These are phyloP conservation scores for Claviceps capensis DNA, from an alignment of 2,329 filamentous ascomycete genomes.

Conservation along the genomic window DNA sequence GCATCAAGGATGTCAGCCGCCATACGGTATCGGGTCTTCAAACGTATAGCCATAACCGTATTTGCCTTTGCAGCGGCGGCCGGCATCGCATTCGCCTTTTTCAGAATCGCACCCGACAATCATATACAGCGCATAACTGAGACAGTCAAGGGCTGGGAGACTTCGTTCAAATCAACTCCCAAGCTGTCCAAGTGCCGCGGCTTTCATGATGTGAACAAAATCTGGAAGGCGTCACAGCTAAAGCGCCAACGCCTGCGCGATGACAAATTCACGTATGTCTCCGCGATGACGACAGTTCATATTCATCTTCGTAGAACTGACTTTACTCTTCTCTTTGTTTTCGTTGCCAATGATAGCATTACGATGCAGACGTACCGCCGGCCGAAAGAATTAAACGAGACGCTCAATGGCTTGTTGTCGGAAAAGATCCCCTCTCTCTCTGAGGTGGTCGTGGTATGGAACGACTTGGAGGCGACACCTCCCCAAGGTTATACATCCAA, in stretches of 20 bases:
- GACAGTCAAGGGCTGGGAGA: not conserved
- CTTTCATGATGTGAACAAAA: conserved; percentile 3
- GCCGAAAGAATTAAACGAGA: conserved; percentile 21
- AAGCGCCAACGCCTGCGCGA: conserved; percentile 14
- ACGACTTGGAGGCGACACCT: conserved; percentile 16
- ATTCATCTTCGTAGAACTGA: too few relatives aligned
- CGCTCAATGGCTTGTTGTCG: conserved; percentile 15
- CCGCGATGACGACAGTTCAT: not conserved
- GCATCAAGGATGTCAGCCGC: not conserved
- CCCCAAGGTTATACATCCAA: conserved; percentile 17
- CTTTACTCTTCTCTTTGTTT: not conserved
- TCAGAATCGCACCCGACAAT: conserved; percentile 1
- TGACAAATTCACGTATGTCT: conserved; percentile 20
- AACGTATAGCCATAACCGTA: conserved; percentile 1
- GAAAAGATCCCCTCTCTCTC: conserved; percentile 21
- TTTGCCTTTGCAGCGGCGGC: conserved; percentile 1
- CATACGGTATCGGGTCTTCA: not conserved
- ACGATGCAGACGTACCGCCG: conserved; percentile 23
- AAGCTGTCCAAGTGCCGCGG: not conserved
- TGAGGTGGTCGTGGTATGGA: conserved; percentile 26
- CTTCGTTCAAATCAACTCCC: not conserved
- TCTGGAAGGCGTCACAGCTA: conserved; percentile 11
- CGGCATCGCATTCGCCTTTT: conserved; percentile 1
- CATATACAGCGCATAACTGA: conserved; percentile 1
- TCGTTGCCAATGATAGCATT: conserved; percentile 15